phyloP scores from a whole-genome alignment of 345 rosid species.

The Eucalyptus rudis region DNA sequence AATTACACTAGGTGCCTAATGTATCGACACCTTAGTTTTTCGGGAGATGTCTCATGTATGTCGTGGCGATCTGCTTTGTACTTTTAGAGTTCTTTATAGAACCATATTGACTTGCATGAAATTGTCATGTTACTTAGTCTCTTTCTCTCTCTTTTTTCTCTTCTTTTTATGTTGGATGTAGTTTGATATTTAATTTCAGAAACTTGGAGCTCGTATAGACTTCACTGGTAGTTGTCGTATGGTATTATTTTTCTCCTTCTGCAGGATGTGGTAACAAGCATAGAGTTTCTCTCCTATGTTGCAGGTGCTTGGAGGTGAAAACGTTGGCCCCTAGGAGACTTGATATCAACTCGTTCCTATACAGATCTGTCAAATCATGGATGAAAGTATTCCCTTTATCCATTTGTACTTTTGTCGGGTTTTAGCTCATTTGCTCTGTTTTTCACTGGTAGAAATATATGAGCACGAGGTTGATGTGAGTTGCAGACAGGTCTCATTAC shows the following conservation, averaged over 20 bases:
- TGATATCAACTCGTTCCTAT: neutral
- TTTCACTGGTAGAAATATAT: neutral
- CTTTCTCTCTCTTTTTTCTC: too few species aligned
- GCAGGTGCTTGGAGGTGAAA: neutral
- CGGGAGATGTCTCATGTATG: neutral
- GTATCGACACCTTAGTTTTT: neutral
- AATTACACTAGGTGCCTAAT: neutral
- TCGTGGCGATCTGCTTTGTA: neutral
- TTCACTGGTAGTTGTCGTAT: neutral
- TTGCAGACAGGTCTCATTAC: neutral
- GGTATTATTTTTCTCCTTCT: neutral
- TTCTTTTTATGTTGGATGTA: neutral
- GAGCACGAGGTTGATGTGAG: neutral
- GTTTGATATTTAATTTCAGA: neutral
- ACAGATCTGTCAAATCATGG: neutral
- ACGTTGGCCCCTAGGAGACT: neutral
- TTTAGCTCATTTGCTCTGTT: neutral
- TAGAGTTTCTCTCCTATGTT: neutral
- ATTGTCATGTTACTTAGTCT: neutral
- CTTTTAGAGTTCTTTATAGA: neutral
- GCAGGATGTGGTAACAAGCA: neutral
- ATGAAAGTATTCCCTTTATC: neutral
- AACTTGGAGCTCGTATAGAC: neutral
- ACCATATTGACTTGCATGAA: neutral
- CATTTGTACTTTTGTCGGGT: neutral